Evolutionary conservation across 306 rosid genomes (phyloP), one percentile per base, ranked within the genome.

Genomic region (Prunus mume): DNA sequence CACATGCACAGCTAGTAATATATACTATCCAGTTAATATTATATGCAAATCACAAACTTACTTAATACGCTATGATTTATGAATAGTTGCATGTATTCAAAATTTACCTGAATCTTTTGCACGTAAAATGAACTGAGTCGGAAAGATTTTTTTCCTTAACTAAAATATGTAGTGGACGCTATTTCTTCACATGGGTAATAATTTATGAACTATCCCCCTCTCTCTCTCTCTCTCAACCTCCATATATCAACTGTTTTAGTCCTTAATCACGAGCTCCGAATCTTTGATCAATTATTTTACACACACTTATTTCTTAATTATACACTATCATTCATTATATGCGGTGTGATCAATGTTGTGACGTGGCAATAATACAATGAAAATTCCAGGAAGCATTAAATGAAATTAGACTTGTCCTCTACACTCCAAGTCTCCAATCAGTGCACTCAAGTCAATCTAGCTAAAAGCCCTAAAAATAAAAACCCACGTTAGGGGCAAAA

Each of bases 401-500:
- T 9, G 27, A n/a, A 13, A 4, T 22, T 9, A 27, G 34, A 49
- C 49, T 71, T 73, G 83, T 72, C 76, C 51, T 71, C 8, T 55
- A 24, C 62, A 76, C 72, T 77, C 34, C 74, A 24, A 78, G 83
- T 82, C 61, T 80, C 28, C 77, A 10, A 30, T 28, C 54, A 47
- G 67, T 18, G 10, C 45, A 12, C 10, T 18, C 17, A 12, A 45
- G 41, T 41, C 19, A 25, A 63, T 45, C 46, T 12, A 71, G 19
- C 77, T 60, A 4, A 10, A 46, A 13, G 17, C 60, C 77, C n/a
- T 12, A 13, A 13, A 60, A 14, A 6, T 12, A 13, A 13, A 71
- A 70, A 14, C 77, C 83, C 75, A 79, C 71, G 83, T 74, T 45
- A 79, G 85, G 91, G 98, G 84, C 71, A 91, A 74, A 71, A 18